Percentiles rank a stretch among this genome's conserved stretches.
Conservation (phyloP, 2,329 filamentous ascomycete genomes). For the Metarhizium rileyi region DNA sequence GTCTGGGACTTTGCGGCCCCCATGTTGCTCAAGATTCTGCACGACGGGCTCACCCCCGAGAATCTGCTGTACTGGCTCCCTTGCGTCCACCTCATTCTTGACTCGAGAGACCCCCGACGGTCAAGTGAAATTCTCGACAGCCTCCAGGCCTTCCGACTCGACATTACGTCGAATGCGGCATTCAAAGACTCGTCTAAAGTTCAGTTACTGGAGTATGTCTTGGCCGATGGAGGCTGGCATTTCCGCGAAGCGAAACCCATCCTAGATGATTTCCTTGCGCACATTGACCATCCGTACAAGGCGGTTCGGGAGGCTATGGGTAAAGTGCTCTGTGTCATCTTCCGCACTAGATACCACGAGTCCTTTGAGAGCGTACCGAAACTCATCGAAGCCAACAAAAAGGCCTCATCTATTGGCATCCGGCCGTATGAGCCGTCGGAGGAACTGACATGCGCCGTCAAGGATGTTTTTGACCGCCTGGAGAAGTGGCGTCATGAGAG, state of each 20-base stretch:
- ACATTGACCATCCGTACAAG: slow-evolving; percentile 97
- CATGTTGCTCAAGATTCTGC: slow-evolving; percentile 74
- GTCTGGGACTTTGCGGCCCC: slow-evolving; percentile 90
- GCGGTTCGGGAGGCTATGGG: slow-evolving; percentile 93
- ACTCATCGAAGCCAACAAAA: slow-evolving; percentile 70
- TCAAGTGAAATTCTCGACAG: slow-evolving; percentile 78
- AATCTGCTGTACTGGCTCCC: slow-evolving; percentile 93
- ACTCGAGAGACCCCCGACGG: slow-evolving; percentile 81
- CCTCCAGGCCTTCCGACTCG: slow-evolving; percentile 75
- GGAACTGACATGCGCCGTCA: slow-evolving; percentile 64
- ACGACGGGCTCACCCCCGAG: slow-evolving; percentile 88
- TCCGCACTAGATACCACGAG: slow-evolving; percentile 87
- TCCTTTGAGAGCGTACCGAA: slow-evolving; percentile 72
- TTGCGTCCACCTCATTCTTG: slow-evolving; percentile 80
- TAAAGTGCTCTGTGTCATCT: slow-evolving; percentile 76
- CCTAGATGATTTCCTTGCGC: slow-evolving; percentile 75
- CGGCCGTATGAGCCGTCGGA: slow-evolving; percentile 71
- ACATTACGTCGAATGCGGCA: slow-evolving; percentile 90
- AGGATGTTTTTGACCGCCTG: slow-evolving; percentile 65
- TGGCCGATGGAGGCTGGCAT: slow-evolving; percentile 89
- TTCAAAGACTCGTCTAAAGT: slow-evolving; percentile 99
- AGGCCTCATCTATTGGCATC: slow-evolving; percentile 70
- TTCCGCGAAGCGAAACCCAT: slow-evolving; percentile 87
- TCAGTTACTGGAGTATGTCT: slow-evolving; percentile 76
- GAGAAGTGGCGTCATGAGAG: slow-evolving; percentile 84